These are phyloP conservation scores for Crepidotus variabilis DNA, from an alignment of 768 basidiomycete genomes.

Conservation along the genomic window DNA sequence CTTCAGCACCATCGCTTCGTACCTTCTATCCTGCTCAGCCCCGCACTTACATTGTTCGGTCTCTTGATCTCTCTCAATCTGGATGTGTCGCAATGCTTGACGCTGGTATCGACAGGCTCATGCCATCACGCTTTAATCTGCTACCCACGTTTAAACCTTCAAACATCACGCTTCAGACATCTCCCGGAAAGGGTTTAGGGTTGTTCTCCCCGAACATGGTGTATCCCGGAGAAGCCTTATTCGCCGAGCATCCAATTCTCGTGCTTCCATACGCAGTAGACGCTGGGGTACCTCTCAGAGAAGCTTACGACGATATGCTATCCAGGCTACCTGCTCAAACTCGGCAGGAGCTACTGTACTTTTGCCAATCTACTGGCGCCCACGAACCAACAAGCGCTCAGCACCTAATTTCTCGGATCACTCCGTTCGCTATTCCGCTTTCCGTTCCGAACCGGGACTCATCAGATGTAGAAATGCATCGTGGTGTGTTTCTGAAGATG, in stretches of 20 bases:
- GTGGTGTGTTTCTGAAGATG: constrained; percentile 31
- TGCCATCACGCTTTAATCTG: constrained; percentile 12
- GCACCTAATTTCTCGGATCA: constrained; percentile 27
- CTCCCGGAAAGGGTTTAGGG: constrained; percentile 19
- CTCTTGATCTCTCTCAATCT: constrained; percentile 1
- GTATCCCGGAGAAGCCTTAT: constrained; percentile 18
- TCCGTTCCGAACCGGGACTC: constrained; percentile 18
- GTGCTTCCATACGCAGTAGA: constrained; percentile 29
- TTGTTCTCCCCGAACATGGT: constrained; percentile 22
- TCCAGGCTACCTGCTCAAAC: constrained; percentile 18
- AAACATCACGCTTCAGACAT: constrained; percentile 8
- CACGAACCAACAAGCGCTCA: constrained; percentile 11
- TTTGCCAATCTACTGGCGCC: constrained; percentile 13
- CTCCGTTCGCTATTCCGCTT: constrained; percentile 29
- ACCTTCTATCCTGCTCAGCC: not conserved
- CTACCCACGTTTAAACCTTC: not conserved
- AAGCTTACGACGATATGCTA: constrained; percentile 24
- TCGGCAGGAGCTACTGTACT: constrained; percentile 17
- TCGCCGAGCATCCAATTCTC: constrained; percentile 29
- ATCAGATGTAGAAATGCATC: constrained; percentile 26
- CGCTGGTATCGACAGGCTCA: constrained; percentile 21
- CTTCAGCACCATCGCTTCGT: not conserved
- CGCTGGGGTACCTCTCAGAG: constrained; percentile 14
- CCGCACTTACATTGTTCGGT: constrained; percentile 6
- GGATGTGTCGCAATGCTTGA: constrained; percentile 27